Percentiles rank a stretch among this genome's conserved stretches.
Conservation (phyloP, 306 rosid species). For the Cercis canadensis region DNA sequence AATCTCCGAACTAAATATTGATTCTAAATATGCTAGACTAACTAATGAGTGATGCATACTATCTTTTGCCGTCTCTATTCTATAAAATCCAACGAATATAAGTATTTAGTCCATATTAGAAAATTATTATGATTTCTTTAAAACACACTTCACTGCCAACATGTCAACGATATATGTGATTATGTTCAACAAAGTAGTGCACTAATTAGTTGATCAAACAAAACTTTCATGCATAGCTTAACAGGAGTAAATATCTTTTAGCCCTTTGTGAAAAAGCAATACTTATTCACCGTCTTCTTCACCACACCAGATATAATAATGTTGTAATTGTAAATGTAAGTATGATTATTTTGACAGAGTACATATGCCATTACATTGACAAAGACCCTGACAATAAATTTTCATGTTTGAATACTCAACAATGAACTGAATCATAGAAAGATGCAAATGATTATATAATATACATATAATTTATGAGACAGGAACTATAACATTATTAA, state of each 20-base stretch:
- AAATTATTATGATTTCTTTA: too few species aligned
- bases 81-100: too few species aligned
- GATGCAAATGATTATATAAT: background rate
- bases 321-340: background rate
- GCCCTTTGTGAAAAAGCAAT: background rate
- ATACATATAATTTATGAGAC: background rate
- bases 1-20: too few species aligned
- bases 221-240: background rate
- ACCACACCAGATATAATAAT: background rate
- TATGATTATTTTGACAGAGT: background rate
- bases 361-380: background rate
- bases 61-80: too few species aligned
- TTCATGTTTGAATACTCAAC: background rate
- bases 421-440: background rate
- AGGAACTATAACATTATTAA: background rate
- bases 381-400: background rate
- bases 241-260: background rate
- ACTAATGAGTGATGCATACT: too few species aligned
- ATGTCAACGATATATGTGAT: background rate
- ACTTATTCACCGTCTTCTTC: background rate
- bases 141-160: background rate
- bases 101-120: background rate
- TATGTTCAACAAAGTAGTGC: slow-evolving; percentile 4
- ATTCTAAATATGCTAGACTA: too few species aligned
- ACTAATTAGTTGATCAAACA: background rate